Evolutionary conservation across 1,284 basidiomycete species (phyloP), one percentile per base, ranked within the genome.

Genomic region (Cryptococcus wingfieldii): DNA sequence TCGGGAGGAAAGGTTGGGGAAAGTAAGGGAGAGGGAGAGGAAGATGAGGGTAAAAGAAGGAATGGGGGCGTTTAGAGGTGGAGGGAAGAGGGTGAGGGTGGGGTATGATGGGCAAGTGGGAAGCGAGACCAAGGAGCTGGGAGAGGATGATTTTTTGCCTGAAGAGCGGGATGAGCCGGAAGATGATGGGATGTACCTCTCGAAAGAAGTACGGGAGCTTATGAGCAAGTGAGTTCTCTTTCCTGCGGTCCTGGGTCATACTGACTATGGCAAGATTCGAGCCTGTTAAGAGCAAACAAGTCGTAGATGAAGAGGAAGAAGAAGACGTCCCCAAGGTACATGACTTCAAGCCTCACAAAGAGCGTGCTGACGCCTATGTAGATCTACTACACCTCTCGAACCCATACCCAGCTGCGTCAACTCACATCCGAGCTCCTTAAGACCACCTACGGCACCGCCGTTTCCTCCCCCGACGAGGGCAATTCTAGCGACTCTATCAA

Each of bases 321-420:
- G 72, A 77, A 2, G 77, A 79, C 55, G 64, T 72, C 0, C 70
- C 72, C 12, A 79, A 79, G 63, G 77, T 78, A 25, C 8, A 64
- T 47, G 13, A 6, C 25, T 39, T 14, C 5, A 19, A 46, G 1
- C 25, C n/a, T 9, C 48, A 8, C 4, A 23, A 18, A 13, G 4
- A 2, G 27, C 34, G 18, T 41, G 14, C 19, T 44, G 10, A 49
- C 14, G 25, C 13, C 19, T 44, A 12, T 28, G 50, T 66, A 80
- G 81, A 86, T 98, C 54, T 94, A 87, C 71, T 97, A 94, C 71
- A 89, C 92, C 0, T 97, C 94, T 0, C 82, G 96, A 31, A 98
- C 95, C 0, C 95, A 98, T 75, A 92, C 90, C 2, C 95, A 98
- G 70, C 83, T 98, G 3, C 83, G 90, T 1, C 95, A 98, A 72